Conservation (phyloP, 495 filamentous ascomycete genomes). For the Penicillium coffeae region DNA sequence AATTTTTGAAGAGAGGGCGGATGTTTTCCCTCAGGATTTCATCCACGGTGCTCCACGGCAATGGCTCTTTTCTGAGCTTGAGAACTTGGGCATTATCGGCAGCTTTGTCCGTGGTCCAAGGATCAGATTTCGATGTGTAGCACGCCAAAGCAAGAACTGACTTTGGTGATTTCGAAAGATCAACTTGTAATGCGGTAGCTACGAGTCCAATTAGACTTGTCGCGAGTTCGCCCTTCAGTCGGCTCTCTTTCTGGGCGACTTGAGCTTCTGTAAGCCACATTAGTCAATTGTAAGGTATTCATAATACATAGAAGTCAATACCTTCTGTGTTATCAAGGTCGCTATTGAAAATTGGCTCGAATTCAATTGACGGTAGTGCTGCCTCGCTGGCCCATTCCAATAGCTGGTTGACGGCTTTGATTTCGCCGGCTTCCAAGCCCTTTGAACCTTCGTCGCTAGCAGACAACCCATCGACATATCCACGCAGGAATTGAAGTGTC, state of each 20-base stretch:
- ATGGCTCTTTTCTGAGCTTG: slow-evolving; percentile 33
- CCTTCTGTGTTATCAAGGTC: slow-evolving; percentile 20
- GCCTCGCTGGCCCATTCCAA: slow-evolving; percentile 33
- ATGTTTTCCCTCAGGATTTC: slow-evolving; percentile 49
- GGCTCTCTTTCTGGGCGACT: slow-evolving; percentile 17
- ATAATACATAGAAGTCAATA: neutral
- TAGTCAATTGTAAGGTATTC: neutral
- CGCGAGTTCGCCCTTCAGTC: slow-evolving; percentile 23
- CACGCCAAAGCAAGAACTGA: slow-evolving; percentile 36
- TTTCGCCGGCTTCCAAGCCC: slow-evolving; percentile 22
- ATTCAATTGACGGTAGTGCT: slow-evolving; percentile 34
- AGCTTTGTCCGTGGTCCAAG: slow-evolving; percentile 49
- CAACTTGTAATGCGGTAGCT: slow-evolving; percentile 11
- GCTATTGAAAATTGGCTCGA: slow-evolving; percentile 28
- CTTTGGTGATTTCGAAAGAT: slow-evolving; percentile 15
- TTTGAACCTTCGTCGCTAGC: slow-evolving; percentile 13
- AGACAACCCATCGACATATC: slow-evolving; percentile 7
- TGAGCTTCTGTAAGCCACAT: slow-evolving; percentile 14
- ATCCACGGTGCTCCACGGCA: slow-evolving; percentile 45
- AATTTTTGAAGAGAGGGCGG: slow-evolving; percentile 67
- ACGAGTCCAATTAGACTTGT: slow-evolving; percentile 28
- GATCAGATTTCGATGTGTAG: slow-evolving; percentile 48
- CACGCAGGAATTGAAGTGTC: slow-evolving; percentile 22
- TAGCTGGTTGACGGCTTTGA: slow-evolving; percentile 22
- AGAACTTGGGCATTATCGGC: slow-evolving; percentile 7